phyloP scores from a whole-genome alignment of 2,329 filamentous ascomycete species.

The Septoria petroselini region DNA sequence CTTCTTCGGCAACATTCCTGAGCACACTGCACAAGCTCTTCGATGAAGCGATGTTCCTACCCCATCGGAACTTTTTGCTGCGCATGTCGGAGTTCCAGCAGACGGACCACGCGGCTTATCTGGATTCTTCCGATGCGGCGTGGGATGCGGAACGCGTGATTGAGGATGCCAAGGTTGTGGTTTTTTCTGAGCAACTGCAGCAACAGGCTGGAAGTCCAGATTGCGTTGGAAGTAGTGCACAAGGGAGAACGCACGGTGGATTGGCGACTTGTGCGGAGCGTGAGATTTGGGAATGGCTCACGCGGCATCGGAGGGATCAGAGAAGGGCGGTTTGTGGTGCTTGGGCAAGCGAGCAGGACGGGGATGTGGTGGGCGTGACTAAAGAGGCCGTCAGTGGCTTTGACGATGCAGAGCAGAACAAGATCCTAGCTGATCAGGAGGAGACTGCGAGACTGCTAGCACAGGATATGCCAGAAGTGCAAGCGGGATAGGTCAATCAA shows the following conservation, averaged over 20 bases:
- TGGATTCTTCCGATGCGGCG: background rate
- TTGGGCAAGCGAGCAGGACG: background rate
- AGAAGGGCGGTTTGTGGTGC: conserved; percentile 5
- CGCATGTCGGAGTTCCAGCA: conserved; percentile 59
- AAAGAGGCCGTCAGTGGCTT: background rate
- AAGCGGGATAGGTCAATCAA: too few species aligned
- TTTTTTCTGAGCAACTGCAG: background rate
- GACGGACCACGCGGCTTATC: background rate
- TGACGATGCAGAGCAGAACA: background rate
- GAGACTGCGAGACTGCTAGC: background rate
- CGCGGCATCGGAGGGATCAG: conserved; percentile 2
- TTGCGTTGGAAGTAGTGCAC: background rate
- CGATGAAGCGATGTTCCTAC: conserved; percentile 54
- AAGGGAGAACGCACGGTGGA: background rate
- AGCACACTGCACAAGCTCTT: background rate
- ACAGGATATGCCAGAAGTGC: background rate
- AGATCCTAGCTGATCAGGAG: background rate
- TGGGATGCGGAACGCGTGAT: conserved; percentile 8
- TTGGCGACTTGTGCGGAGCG: conserved; percentile 5
- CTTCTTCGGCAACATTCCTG: conserved; percentile 52
- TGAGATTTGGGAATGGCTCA: conserved; percentile 10
- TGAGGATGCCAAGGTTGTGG: conserved; percentile 10
- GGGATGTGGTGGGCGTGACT: background rate
- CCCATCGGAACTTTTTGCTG: conserved; percentile 61
- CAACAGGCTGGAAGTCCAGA: background rate